A percentile compares a stretch with the other conserved stretches of the same genome.
Evolutionary conservation across 192 early-diverging fungal genomes (phyloP).

Genomic region (Coemansia sp.): DNA sequence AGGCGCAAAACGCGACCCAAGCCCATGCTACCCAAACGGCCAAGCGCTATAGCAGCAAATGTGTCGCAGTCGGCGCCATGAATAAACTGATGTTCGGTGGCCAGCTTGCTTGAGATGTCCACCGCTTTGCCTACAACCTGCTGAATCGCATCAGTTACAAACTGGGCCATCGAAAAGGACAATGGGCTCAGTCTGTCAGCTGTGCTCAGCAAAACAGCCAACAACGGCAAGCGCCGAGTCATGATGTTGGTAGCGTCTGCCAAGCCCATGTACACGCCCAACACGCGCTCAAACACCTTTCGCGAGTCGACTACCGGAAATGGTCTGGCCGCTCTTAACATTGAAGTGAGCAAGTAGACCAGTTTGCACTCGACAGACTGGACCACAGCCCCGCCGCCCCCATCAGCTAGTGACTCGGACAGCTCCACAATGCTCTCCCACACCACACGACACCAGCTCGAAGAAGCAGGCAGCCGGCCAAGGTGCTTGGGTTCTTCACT

Average conservation of each 20-base stretch:
- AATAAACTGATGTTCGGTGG: not conserved
- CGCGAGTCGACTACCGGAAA: conserved; percentile 27
- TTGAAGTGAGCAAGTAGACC: conserved; percentile 9
- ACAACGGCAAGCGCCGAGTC: conserved; percentile 9
- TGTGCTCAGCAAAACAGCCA: conserved; percentile 11
- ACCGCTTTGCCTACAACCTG: conserved; percentile 3
- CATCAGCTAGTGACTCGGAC: conserved; percentile 6
- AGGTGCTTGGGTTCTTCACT: conserved; percentile 27
- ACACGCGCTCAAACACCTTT: conserved; percentile 13
- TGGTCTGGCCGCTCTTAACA: conserved; percentile 13
- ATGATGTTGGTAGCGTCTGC: not conserved
- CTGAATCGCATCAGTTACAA: conserved; percentile 11
- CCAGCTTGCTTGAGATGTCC: not conserved
- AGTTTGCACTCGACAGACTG: conserved; percentile 17
- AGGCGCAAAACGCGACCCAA: conserved; percentile 12
- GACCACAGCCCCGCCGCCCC: not conserved
- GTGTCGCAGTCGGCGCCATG: not conserved
- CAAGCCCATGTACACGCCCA: conserved; percentile 2
- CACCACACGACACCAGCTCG: conserved; percentile 40
- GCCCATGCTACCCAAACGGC: conserved; percentile 12
- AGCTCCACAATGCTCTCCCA: conserved; percentile 30
- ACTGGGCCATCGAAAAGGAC: conserved; percentile 20
- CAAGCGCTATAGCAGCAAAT: conserved; percentile 9
- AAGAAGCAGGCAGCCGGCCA: conserved; percentile 25
- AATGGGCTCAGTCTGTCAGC: conserved; percentile 17